These are phyloP conservation scores for Phytophthora quininea DNA, from an alignment of 352 stramenopile species.

Conservation along the genomic window DNA sequence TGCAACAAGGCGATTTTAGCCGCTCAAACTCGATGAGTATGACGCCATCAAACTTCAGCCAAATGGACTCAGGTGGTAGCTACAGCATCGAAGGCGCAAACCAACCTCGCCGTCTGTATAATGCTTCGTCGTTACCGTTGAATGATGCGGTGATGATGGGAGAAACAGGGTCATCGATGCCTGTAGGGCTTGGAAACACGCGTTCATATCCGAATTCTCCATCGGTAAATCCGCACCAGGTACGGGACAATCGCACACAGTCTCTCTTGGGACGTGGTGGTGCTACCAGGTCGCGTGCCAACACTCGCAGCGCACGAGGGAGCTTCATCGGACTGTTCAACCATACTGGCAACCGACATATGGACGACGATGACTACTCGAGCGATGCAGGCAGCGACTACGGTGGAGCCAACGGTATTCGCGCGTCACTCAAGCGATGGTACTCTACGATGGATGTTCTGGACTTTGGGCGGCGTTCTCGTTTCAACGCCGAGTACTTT, in stretches of 20 bases:
- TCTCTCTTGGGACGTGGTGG: constrained; percentile 29
- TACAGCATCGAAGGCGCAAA: constrained; percentile 26
- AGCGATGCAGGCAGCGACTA: constrained; percentile 58
- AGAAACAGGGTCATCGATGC: constrained; percentile 39
- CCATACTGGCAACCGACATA: constrained; percentile 27
- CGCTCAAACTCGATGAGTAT: constrained; percentile 73
- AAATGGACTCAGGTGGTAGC: constrained; percentile 35
- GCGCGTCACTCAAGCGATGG: constrained; percentile 74
- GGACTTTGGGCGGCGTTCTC: constrained; percentile 76
- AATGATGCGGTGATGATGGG: constrained; percentile 41
- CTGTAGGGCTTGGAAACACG: constrained; percentile 49
- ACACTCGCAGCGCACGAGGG: constrained; percentile 38
- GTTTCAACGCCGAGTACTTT: constrained; percentile 84
- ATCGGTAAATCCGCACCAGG: constrained; percentile 29
- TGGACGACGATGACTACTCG: constrained; percentile 43
- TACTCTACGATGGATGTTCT: constrained; percentile 71
- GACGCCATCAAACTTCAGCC: constrained; percentile 44
- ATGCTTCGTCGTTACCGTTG: constrained; percentile 41
- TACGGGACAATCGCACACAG: constrained; percentile 29
- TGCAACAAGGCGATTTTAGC: constrained; percentile 70
- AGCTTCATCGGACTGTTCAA: constrained; percentile 44
- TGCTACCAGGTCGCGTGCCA: constrained; percentile 17
- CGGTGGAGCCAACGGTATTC: constrained; percentile 49
- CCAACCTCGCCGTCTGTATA: constrained; percentile 30
- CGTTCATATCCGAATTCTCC: constrained; percentile 71